Percentiles rank a stretch among this genome's conserved stretches.
phyloP scores from a whole-genome alignment of 352 stramenopile genomes.

The Pythium apleroticum region DNA sequence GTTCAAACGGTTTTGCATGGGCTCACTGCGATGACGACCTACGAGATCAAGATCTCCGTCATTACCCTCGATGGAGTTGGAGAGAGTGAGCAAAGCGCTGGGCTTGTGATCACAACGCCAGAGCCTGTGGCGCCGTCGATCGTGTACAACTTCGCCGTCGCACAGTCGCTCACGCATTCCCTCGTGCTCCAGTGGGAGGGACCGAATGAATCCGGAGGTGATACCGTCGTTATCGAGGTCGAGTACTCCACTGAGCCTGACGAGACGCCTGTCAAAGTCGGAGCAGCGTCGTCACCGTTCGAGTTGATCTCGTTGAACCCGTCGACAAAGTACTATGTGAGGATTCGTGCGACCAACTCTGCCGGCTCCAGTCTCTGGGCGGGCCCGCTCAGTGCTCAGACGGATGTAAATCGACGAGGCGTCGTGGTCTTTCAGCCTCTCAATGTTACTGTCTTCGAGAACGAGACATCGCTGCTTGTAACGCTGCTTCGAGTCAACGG shows the following conservation, averaged over 20 bases:
- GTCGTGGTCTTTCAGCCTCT: constrained; percentile 28
- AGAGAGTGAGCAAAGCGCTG: constrained; percentile 37
- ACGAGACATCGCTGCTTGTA: constrained; percentile 32
- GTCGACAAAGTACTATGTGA: constrained; percentile 39
- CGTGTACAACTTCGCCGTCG: constrained; percentile 36
- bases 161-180: constrained; percentile 28
- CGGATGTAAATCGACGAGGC: constrained; percentile 48
- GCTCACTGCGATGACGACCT: constrained; percentile 33
- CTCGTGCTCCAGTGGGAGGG: constrained; percentile 41
- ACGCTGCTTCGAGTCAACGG: constrained; percentile 49
- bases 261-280: not conserved
- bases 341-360: constrained; percentile 36
- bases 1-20: constrained; percentile 27
- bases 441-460: constrained; percentile 41
- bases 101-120: constrained; percentile 28
- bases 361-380: constrained; percentile 44
- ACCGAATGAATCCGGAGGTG: constrained; percentile 43
- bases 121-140: constrained; percentile 36
- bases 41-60: constrained; percentile 36
- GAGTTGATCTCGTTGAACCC: constrained; percentile 32
- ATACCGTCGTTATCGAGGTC: constrained; percentile 38
- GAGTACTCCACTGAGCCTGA: constrained; percentile 25
- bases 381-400: constrained; percentile 26
- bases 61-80: constrained; percentile 29
- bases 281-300: constrained; percentile 7